Evolutionary conservation across 805 yeast species (phyloP), one percentile per base, ranked within the genome.

Genomic region (Cyberlindnera nakhonratchasimensis): DNA sequence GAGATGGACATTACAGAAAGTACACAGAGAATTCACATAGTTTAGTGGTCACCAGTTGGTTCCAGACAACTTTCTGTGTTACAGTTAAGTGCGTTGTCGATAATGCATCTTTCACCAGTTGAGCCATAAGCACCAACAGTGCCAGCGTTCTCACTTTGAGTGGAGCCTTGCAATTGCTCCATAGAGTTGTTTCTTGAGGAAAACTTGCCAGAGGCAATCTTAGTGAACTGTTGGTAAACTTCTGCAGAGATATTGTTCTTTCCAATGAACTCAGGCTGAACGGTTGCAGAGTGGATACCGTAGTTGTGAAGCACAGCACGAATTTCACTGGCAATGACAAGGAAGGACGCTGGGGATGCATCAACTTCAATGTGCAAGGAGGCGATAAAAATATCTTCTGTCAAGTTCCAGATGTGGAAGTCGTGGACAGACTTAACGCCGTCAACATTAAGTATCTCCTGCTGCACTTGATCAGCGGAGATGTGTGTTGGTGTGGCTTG

Each of bases 371-470:
- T 84, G 62, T 91, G 99, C 46, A 93, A 72, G 1, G 96, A 83
- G 1, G 97, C 96, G 59, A 91, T 86, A 51, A 80, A 74, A 42
- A 86, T 75, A 47, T 81, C 83, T 65, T 91, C 99, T 37, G 90
- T 86, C 53, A 91, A 74, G 61, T 89, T 91, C 99, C 99, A 91
- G 45, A 91, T 82, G 64, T 91, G 99, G 72, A 91, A 82, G 65
- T 91, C 99, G 63, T 91, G 99, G 24, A 93, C 82, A 2, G 95
- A 85, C 43, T 77, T 72, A 39, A 91, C 91, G 20, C 90, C 86
- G 1, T 79, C 75, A 16, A 93, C 70, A 14, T 75, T 66, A 28
- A 79, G 63, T 34, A 91, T 82, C 47, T 86, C 86, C 37, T 72
- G 68, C 45, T 81, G 77, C 33, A 93, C 86, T 23, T 74, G 74